Evolutionary conservation across 805 yeast species (phyloP), one percentile per base, ranked within the genome.

Genomic region (Wickerhamomyces hampshirensis): DNA sequence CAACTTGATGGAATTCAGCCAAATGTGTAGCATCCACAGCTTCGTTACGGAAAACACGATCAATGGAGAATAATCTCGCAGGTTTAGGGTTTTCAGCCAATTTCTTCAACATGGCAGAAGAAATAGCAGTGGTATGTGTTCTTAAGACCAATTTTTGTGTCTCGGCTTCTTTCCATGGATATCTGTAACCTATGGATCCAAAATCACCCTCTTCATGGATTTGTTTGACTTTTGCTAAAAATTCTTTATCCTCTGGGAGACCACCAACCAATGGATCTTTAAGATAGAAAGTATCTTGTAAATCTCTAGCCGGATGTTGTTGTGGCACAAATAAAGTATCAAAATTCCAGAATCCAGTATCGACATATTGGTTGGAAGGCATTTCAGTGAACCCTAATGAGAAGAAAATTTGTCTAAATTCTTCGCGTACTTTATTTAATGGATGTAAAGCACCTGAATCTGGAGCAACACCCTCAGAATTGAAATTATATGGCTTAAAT

Each of bases 1-100:
- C 99, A 44, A 93, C 95, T 69, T 93, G 99, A 66, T 93, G 98
- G 74, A 93, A 93, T 69, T 93, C 99, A 27, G 98, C 98, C 66
- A 93, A 77, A 64, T 93, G 99, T 13, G 99, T 93, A 35, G 98
- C 98, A 62, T 93, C 99, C 35, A 93, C 99, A 19, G 99, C 98
- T 70, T 93, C 99, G 62, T 93, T 93, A 71, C 99, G 86, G 85
- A 93, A 93, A 42, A 93, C 99, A 59, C 97, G 80, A 64, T 93
- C 99, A 55, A 93, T 94, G 33, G 96, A 85, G 71, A 93, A 93
- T 59, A 87, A 73, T 67, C 98, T 79, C 7, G 84, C 74, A 40
- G 98, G 97, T 55, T 77, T 79, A 43, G 96, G 96, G 62, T 87
- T 82, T 45, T 75, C 66, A 36, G 98, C 97, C 50, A 93, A 73